These are phyloP conservation scores for Sugiyamaella americana DNA, from an alignment of 805 yeast species.

Conservation along the genomic window DNA sequence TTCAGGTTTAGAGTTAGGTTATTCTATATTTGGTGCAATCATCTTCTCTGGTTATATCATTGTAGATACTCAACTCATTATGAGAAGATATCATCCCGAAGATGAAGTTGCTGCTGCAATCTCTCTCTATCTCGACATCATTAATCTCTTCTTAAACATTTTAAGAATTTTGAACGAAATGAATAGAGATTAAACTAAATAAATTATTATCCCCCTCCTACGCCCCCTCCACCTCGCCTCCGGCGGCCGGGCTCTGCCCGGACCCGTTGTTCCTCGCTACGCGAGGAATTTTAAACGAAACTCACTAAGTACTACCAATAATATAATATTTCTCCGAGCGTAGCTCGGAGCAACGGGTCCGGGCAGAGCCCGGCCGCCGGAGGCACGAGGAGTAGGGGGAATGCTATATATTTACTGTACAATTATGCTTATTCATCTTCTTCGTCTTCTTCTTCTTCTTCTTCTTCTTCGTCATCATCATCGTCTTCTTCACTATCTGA, in stretches of 20 bases:
- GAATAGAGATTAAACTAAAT: conserved; percentile 6
- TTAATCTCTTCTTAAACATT: conserved; percentile 73
- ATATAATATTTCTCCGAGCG: too few species aligned
- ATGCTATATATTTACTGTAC: background rate
- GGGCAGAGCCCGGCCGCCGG: too few species aligned
- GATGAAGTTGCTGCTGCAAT: conserved; percentile 82
- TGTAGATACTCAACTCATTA: conserved; percentile 74
- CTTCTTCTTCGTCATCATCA: conserved; percentile 52
- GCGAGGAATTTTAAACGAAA: too few species aligned
- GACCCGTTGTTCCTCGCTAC: too few species aligned
- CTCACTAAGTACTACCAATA: too few species aligned
- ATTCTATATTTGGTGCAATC: conserved; percentile 68
- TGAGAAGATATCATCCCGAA: conserved; percentile 70
- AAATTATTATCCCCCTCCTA: too few species aligned
- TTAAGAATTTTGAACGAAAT: conserved; percentile 49
- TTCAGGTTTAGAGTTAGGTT: conserved; percentile 54
- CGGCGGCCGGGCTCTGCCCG: too few species aligned
- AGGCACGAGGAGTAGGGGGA: too few species aligned
- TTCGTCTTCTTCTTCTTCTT: conserved; percentile 37
- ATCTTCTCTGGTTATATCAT: conserved; percentile 66
- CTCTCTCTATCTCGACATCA: conserved; percentile 69
- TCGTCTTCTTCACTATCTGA: conserved; percentile 68
- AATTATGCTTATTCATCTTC: conserved; percentile 22
- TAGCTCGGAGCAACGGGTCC: too few species aligned
- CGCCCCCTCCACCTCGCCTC: too few species aligned